phyloP scores from a whole-genome alignment of 768 basidiomycete genomes.

The Tulasnella sp. region DNA sequence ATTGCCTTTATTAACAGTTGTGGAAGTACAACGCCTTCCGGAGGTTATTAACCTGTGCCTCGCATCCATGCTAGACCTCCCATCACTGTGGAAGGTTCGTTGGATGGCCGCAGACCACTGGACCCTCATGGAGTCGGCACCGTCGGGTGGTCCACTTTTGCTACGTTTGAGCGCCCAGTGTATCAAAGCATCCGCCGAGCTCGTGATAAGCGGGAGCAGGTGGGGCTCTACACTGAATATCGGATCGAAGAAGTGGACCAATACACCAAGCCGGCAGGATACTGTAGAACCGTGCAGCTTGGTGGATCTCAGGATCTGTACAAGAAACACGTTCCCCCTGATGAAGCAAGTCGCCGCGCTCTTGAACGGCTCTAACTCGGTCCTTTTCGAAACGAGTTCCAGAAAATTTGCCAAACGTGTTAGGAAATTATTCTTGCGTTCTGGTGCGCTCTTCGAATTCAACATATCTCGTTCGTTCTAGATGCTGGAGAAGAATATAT shows the following conservation, averaged over 20 bases:
- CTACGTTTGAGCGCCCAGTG: neutral
- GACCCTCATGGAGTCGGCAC: neutral
- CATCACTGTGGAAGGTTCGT: too few species aligned
- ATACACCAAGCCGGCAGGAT: too few species aligned
- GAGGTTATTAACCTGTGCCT: too few species aligned
- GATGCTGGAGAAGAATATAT: too few species aligned
- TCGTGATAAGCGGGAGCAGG: neutral
- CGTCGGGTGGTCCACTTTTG: neutral
- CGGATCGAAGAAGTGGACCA: neutral
- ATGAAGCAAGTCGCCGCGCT: neutral
- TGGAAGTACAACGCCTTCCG: too few species aligned
- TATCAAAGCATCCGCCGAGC: neutral
- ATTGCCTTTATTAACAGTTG: too few species aligned
- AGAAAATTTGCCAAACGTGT: neutral
- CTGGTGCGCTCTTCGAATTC: neutral
- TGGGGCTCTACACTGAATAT: neutral
- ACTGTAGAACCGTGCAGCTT: neutral
- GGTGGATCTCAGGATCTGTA: neutral
- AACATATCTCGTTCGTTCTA: neutral
- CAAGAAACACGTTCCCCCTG: neutral
- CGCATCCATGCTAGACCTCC: too few species aligned
- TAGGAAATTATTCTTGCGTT: neutral
- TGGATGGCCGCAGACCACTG: neutral
- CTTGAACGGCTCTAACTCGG: neutral
- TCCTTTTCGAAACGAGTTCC: neutral